Percentiles rank a stretch among this genome's conserved stretches.
Evolutionary conservation across 345 rosid genomes (phyloP).

Genomic region (Populus tremula): DNA sequence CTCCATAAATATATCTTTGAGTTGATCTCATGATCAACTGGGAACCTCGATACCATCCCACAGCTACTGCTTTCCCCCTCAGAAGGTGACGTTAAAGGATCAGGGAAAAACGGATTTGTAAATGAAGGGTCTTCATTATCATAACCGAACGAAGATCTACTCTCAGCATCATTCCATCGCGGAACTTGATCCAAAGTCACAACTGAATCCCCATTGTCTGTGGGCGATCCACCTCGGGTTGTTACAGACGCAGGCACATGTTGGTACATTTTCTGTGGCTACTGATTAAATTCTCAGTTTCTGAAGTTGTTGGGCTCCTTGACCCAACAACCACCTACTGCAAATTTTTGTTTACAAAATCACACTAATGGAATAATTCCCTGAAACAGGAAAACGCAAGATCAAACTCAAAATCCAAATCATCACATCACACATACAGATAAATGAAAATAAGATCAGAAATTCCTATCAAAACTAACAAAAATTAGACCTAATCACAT

Average conservation of each 20-base stretch:
- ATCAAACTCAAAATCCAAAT: background rate
- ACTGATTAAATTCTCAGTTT: slow-evolving; percentile 21
- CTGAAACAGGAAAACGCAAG: slow-evolving; percentile 14
- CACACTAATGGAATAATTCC: background rate
- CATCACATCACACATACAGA: background rate
- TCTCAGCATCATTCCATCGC: slow-evolving; percentile 85
- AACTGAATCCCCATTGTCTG: slow-evolving; percentile 51
- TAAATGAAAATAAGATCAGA: background rate
- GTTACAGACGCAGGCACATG: slow-evolving; percentile 52
- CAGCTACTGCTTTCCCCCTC: slow-evolving; percentile 47
- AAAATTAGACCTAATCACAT: background rate
- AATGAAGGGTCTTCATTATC: slow-evolving; percentile 62
- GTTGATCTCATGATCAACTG: slow-evolving; percentile 81
- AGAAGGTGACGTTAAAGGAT: slow-evolving; percentile 61
- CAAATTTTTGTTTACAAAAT: slow-evolving; percentile 3
- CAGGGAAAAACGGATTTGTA: slow-evolving; percentile 57
- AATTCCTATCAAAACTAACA: background rate
- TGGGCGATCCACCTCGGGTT: slow-evolving; percentile 25
- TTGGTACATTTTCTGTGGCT: slow-evolving; percentile 56
- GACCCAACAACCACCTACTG: background rate
- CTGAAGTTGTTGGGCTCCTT: background rate
- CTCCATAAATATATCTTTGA: slow-evolving; percentile 85
- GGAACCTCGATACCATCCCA: slow-evolving; percentile 76
- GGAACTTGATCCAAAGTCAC: slow-evolving; percentile 90
- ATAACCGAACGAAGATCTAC: slow-evolving; percentile 45